phyloP scores from a whole-genome alignment of 2,329 filamentous ascomycete genomes.

The Fusarium ambrosium region DNA sequence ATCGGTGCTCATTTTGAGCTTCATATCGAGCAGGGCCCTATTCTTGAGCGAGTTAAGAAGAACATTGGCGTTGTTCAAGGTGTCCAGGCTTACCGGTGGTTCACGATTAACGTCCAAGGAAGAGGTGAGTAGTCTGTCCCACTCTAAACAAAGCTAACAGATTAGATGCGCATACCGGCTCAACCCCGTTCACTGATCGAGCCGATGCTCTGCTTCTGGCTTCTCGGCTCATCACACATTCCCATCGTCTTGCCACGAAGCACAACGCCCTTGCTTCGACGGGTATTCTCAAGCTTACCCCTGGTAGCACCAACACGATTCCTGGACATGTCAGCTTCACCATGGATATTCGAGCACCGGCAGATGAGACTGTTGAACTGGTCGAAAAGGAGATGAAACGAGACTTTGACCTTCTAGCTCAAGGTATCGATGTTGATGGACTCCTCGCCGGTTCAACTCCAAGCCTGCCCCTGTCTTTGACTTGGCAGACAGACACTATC shows the following conservation, averaged over 20 bases:
- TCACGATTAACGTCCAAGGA: constrained; percentile 43
- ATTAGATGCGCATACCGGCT: constrained; percentile 43
- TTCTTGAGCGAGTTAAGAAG: constrained; percentile 30
- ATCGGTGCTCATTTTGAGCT: constrained; percentile 85
- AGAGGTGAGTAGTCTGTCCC: constrained; percentile 21
- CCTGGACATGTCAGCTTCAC: constrained; percentile 74
- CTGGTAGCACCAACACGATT: constrained; percentile 78
- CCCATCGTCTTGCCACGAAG: constrained; percentile 44
- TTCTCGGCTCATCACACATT: constrained; percentile 46
- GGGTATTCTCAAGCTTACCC: constrained; percentile 51
- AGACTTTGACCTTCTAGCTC: constrained; percentile 64
- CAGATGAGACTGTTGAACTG: constrained; percentile 64
- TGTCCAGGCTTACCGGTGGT: constrained; percentile 48
- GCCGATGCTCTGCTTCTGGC: constrained; percentile 50
- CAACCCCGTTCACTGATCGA: constrained; percentile 48
- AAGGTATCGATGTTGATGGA: constrained; percentile 58
- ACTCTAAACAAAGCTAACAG: constrained; percentile 46
- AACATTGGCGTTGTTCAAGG: constrained; percentile 40
- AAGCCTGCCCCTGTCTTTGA: constrained; percentile 64
- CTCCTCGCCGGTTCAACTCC: constrained; percentile 42
- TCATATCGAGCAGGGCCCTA: constrained; percentile 79
- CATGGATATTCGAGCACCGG: constrained; percentile 72
- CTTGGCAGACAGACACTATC: constrained; percentile 71
- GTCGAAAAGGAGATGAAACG: constrained; percentile 61
- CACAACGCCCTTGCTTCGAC: constrained; percentile 47